Percentiles rank a stretch among this genome's conserved stretches.
Conservation (phyloP, 352 stramenopile genomes). For the Globisporangium iwayamae region DNA sequence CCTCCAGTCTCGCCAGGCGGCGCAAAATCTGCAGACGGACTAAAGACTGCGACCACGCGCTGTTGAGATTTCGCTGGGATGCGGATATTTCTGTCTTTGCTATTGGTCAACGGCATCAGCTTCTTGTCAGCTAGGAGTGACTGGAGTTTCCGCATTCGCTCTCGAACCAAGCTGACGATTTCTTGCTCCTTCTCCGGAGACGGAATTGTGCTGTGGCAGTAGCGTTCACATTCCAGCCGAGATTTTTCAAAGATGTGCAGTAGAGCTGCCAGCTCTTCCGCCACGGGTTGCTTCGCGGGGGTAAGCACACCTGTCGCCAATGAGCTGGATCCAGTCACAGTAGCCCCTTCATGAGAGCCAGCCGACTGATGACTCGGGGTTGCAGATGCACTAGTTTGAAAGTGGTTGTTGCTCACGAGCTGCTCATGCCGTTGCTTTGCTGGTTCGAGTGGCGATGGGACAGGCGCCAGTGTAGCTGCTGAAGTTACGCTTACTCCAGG, state of each 20-base stretch:
- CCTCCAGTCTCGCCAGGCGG: slow-evolving; percentile 32
- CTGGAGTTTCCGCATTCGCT: slow-evolving; percentile 68
- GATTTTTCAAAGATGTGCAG: slow-evolving; percentile 70
- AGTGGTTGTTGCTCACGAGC: background rate
- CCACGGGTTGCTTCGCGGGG: slow-evolving; percentile 11
- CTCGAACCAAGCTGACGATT: slow-evolving; percentile 74
- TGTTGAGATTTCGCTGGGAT: slow-evolving; percentile 76
- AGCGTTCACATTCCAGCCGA: slow-evolving; percentile 63
- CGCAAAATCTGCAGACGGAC: slow-evolving; percentile 37
- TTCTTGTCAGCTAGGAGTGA: slow-evolving; percentile 65
- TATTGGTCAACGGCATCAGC: slow-evolving; percentile 50
- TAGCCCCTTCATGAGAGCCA: slow-evolving; percentile 4
- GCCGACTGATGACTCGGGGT: slow-evolving; percentile 6
- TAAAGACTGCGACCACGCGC: slow-evolving; percentile 80
- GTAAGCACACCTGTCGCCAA: background rate
- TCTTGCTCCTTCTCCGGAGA: slow-evolving; percentile 75
- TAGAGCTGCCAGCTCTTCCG: slow-evolving; percentile 51
- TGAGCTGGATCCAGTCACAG: background rate
- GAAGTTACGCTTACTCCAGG: background rate
- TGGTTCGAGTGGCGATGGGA: slow-evolving; percentile 9
- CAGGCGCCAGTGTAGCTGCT: background rate
- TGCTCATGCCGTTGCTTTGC: slow-evolving; percentile 18
- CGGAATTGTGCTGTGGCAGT: slow-evolving; percentile 56
- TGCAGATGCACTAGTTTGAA: slow-evolving; percentile 1
- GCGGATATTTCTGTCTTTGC: slow-evolving; percentile 75